phyloP scores from a whole-genome alignment of 805 yeast genomes.

The Grigorovia jiainica region DNA sequence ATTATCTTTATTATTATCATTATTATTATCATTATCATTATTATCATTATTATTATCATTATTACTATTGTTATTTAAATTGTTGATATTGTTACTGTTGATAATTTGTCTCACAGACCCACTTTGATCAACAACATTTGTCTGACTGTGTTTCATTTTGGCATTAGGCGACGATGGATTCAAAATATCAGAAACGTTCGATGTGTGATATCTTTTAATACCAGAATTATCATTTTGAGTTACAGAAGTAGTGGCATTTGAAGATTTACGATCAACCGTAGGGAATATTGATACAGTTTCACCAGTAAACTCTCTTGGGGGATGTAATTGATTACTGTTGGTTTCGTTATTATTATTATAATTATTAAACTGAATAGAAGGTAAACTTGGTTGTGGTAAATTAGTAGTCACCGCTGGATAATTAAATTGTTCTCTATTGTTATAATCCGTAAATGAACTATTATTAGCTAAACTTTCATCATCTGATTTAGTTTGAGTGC shows the following conservation, averaged over 20 bases:
- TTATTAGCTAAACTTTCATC: background rate
- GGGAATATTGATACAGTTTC: too few relatives aligned
- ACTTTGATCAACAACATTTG: too few relatives aligned
- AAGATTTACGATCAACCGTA: background rate
- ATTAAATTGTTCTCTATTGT: constrained; percentile 16
- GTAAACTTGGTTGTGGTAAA: constrained; percentile 26
- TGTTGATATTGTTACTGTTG: background rate
- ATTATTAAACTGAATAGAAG: constrained; percentile 21
- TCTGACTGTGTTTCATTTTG: background rate
- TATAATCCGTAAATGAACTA: constrained; percentile 13
- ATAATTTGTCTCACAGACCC: background rate
- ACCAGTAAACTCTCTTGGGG: too few relatives aligned
- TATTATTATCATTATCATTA: background rate
- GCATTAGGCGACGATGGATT: background rate
- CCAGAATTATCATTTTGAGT: too few relatives aligned
- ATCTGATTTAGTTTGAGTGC: background rate
- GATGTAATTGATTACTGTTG: too few relatives aligned
- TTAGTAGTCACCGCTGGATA: constrained; percentile 14
- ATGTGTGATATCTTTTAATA: background rate
- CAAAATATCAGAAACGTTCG: background rate
- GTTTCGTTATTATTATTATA: background rate
- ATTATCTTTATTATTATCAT: background rate
- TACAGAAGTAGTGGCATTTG: too few relatives aligned
- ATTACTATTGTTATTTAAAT: background rate
- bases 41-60: background rate